Conservation (phyloP, 1,139 yeast genomes). For the Debaryomycetaceae sp. region DNA sequence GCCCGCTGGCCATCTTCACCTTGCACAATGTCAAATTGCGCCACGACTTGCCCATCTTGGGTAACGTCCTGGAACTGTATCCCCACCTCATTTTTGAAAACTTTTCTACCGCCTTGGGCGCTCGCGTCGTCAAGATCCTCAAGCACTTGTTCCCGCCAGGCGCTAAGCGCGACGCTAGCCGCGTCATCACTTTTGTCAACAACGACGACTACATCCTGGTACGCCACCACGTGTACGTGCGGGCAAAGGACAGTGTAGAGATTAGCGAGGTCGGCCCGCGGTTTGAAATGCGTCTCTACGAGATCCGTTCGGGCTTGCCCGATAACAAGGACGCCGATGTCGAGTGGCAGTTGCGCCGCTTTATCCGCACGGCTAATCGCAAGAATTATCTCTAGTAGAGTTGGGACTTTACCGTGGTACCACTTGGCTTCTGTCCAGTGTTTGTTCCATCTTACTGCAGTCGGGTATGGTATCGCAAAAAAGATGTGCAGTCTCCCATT, state of each 20-base stretch:
- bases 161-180: slow-evolving; percentile 76
- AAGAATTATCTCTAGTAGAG: slow-evolving; percentile 56
- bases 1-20: slow-evolving; percentile 92
- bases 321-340: slow-evolving; percentile 97
- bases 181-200: slow-evolving; percentile 88
- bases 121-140: slow-evolving; percentile 67
- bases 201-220: slow-evolving; percentile 86
- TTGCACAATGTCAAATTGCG: slow-evolving; percentile 89
- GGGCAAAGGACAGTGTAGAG: slow-evolving; percentile 81
- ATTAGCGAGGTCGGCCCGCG: slow-evolving; percentile 97
- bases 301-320: slow-evolving; percentile 76
- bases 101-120: slow-evolving; percentile 74
- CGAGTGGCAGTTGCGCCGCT: slow-evolving; percentile 92
- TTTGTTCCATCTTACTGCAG: no score
- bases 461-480: no score
- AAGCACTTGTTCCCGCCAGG: slow-evolving; percentile 96
- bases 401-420: no score
- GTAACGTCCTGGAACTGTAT: slow-evolving; percentile 81
- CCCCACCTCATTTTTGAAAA: slow-evolving; percentile 94
- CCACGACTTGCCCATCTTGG: slow-evolving; percentile 81
- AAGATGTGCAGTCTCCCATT: no score
- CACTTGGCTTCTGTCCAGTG: no score
- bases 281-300: slow-evolving; percentile 90
- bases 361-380: slow-evolving; percentile 88
- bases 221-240: slow-evolving; percentile 89